Evolutionary conservation across 306 rosid species (phyloP), one percentile per base, ranked within the genome.

Genomic region (Geum urbanum): DNA sequence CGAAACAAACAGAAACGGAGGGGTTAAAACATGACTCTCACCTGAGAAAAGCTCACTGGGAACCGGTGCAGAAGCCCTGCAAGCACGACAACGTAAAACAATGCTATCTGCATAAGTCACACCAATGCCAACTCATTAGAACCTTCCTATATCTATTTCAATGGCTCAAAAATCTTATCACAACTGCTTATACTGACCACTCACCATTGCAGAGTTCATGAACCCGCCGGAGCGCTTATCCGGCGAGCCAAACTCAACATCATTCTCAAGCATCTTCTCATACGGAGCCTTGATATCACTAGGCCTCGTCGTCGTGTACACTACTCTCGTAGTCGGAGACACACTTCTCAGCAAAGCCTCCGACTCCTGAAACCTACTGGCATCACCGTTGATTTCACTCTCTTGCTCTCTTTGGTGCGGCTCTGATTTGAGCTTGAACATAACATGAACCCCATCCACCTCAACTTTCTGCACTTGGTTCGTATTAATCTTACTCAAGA

Each of bases 211-310:
- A 58, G 96, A 84, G 86, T 87, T 91, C 81, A 89, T 77, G 80
- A 90, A 87, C 63, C 97, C 99, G 51, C 94, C 90, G 0, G 96
- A 89, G 66, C 96, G 85, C 79, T 78, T 91, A 75, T 94, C 99
- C 2, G 99, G 97, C 0, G 99, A 91, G 44, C 97, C 95, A 27
- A 94, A 94, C 88, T 87, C 97, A 70, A 94, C 97, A 57, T 87
- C 89, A 87, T 94, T 94, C 58, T 91, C 99, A 74, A 94, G 78
- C 97, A 94, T 94, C 82, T 84, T 94, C 76, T 89, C 96, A 51
- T 94, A 94, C 0, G 99, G 99, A 8, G 99, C 81, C 66, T 88
- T 94, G 47, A 91, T 91, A 84, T 94, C 99, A 72, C 72, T 86
- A 0, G 99, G 99, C 81, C 99, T 87, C 0, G 96, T 94, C 11